Conservation (phyloP, 306 rosid species). For the Chamaecrista fasciculata region DNA sequence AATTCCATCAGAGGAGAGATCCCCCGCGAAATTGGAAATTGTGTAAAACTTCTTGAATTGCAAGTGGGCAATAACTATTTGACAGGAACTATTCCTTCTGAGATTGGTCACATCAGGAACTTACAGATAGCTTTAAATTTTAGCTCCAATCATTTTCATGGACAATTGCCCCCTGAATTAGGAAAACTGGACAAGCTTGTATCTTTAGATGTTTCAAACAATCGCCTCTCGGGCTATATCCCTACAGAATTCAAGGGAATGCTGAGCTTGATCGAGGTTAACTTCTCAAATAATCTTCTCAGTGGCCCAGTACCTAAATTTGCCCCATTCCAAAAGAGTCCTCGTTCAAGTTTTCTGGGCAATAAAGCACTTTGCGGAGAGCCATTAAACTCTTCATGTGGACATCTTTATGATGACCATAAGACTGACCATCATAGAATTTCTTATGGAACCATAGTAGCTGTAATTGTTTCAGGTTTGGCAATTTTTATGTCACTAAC, state of each 20-base stretch:
- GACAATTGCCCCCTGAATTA: slow-evolving; percentile 70
- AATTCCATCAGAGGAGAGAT: slow-evolving; percentile 90
- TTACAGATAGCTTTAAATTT: slow-evolving; percentile 90
- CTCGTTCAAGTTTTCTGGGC: slow-evolving; percentile 71
- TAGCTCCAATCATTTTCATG: slow-evolving; percentile 89
- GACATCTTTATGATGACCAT: slow-evolving; percentile 44
- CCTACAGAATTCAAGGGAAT: slow-evolving; percentile 87
- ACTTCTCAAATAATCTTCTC: slow-evolving; percentile 84
- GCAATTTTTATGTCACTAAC: slow-evolving; percentile 82
- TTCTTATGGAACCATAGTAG: slow-evolving; percentile 80
- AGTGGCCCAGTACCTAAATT: slow-evolving; percentile 77
- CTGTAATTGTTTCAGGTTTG: slow-evolving; percentile 87
- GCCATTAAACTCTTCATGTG: slow-evolving; percentile 71
- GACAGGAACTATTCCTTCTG: slow-evolving; percentile 71
- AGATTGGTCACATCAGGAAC: slow-evolving; percentile 88
- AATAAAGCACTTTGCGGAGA: slow-evolving; percentile 94
- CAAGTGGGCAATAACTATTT: slow-evolving; percentile 83
- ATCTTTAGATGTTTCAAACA: slow-evolving; percentile 83
- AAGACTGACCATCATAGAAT: slow-evolving; percentile 68
- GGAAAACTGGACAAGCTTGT: slow-evolving; percentile 97
- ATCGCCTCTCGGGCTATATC: slow-evolving; percentile 72
- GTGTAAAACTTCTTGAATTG: slow-evolving; percentile 78
- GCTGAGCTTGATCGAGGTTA: slow-evolving; percentile 97
- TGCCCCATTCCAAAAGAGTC: slow-evolving; percentile 89
- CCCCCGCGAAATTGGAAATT: slow-evolving; percentile 86